These are phyloP conservation scores for Tricholoma sp. DNA, from an alignment of 768 basidiomycete genomes.

Conservation along the genomic window DNA sequence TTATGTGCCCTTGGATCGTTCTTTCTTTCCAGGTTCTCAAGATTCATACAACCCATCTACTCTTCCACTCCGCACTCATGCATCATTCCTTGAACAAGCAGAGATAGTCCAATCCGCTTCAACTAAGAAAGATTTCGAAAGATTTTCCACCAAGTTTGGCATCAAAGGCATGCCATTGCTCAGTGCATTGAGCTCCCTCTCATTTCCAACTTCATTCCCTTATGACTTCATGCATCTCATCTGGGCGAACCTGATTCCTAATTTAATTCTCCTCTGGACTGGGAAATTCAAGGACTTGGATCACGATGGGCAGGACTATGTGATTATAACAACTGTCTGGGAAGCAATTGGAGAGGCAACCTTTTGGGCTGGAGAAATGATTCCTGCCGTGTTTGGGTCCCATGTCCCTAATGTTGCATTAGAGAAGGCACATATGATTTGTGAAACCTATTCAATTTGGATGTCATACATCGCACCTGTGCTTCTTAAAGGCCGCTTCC, in stretches of 20 bases:
- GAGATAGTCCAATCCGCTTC: conserved; percentile 9
- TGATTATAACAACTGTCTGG: conserved; percentile 25
- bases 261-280: conserved; percentile 35
- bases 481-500: conserved; percentile 29
- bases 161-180: conserved; percentile 31
- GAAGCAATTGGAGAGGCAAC: conserved; percentile 14
- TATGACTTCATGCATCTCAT: conserved; percentile 48
- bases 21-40: too few relatives aligned
- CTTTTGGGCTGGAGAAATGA: conserved; percentile 23
- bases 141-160: conserved; percentile 19
- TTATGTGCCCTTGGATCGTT: too few relatives aligned
- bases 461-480: conserved; percentile 31
- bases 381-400: conserved; percentile 34
- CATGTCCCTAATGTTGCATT: conserved; percentile 6
- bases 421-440: conserved; percentile 16
- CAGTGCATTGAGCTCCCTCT: conserved; percentile 21
- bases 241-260: conserved; percentile 37
- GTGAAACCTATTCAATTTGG: conserved; percentile 38
- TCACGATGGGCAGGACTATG: conserved; percentile 13
- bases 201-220: conserved; percentile 25
- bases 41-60: too few relatives aligned
- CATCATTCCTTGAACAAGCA: too few relatives aligned
- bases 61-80: too few relatives aligned
- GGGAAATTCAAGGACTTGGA: conserved; percentile 33
- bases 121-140: conserved; percentile 11